A percentile compares a stretch with the other conserved stretches of the same genome.
These are phyloP conservation scores for Rosa lucieae DNA, from an alignment of 306 rosid genomes.

Conservation along the genomic window DNA sequence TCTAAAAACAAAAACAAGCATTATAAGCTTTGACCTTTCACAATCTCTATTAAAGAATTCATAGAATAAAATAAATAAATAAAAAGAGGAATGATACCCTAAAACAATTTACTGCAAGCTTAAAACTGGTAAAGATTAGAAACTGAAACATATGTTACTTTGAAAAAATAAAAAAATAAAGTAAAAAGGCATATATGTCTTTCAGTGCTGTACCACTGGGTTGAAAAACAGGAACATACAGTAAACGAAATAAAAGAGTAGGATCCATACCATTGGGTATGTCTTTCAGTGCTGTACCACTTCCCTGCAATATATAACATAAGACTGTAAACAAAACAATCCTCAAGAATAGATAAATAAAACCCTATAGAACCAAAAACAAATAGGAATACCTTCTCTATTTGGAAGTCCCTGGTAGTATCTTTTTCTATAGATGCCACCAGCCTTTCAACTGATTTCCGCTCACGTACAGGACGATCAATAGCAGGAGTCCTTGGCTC, in stretches of 20 bases:
- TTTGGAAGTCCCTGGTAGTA: conserved; percentile 68
- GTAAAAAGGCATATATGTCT: background rate
- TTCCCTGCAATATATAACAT: conserved; percentile 66
- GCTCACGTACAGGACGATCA: conserved; percentile 94
- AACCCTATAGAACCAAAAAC: background rate
- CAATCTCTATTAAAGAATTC: background rate
- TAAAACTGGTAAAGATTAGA: background rate
- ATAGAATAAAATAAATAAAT: background rate
- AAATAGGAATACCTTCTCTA: conserved; percentile 65
- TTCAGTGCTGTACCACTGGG: background rate
- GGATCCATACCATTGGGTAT: conserved; percentile 84
- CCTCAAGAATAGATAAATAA: conserved; percentile 16
- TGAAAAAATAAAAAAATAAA: background rate
- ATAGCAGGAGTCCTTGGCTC: conserved; percentile 74
- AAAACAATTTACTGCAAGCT: background rate
- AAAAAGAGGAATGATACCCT: background rate
- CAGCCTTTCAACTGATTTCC: conserved; percentile 95
- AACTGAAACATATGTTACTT: background rate
- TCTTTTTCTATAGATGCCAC: conserved; percentile 81
- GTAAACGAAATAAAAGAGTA: conserved; percentile 7
- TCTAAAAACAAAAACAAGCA: background rate
- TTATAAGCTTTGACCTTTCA: background rate
- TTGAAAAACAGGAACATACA: conserved; percentile 12
- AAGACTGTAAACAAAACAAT: conserved; percentile 26
- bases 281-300: conserved; percentile 84